phyloP scores from a whole-genome alignment of 1,284 basidiomycete genomes.

The Apiotrichum siamense region DNA sequence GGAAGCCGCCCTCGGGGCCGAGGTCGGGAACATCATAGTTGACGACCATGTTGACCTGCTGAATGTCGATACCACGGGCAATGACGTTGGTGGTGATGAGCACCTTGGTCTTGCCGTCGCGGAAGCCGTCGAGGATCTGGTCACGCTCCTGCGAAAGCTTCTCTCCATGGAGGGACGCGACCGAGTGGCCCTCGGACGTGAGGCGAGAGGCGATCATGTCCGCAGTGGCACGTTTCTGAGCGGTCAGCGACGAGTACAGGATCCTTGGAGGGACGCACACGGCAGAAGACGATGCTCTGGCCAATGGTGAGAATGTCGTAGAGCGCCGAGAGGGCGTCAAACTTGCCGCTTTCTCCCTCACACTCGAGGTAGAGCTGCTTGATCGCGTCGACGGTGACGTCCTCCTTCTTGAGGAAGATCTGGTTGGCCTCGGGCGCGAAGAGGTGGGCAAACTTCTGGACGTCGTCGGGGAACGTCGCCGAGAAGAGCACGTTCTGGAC shows the following conservation, averaged over 20 bases:
- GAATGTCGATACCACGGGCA: slow-evolving; percentile 95
- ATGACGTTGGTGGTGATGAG: slow-evolving; percentile 99
- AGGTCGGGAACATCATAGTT: slow-evolving; percentile 95
- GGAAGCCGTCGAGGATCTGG: slow-evolving; percentile 86
- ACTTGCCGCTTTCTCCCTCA: slow-evolving; percentile 82
- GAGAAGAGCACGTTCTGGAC: slow-evolving; percentile 94
- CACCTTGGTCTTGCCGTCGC: slow-evolving; percentile 93
- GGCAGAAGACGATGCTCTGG: slow-evolving; percentile 95
- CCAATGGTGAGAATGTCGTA: slow-evolving; percentile 91
- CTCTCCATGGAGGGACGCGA: slow-evolving; percentile 90
- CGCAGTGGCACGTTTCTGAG: slow-evolving; percentile 77
- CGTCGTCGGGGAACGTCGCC: slow-evolving; percentile 93
- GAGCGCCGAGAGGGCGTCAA: slow-evolving; percentile 85
- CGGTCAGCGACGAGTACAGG: neutral
- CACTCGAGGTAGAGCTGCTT: slow-evolving; percentile 98
- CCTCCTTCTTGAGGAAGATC: slow-evolving; percentile 91
- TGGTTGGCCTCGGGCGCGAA: slow-evolving; percentile 94
- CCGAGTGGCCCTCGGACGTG: slow-evolving; percentile 89
- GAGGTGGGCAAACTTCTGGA: slow-evolving; percentile 79
- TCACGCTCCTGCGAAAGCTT: slow-evolving; percentile 88
- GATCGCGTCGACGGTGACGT: slow-evolving; percentile 90
- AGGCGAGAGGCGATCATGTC: slow-evolving; percentile 88
- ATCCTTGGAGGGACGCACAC: slow-evolving; percentile 53
- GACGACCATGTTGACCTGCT: slow-evolving; percentile 98
- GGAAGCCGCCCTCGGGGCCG: slow-evolving; percentile 45